Base-by-base conservation (phyloP, 208 protist genomes). In the Histomonas meleagridis region DNA sequence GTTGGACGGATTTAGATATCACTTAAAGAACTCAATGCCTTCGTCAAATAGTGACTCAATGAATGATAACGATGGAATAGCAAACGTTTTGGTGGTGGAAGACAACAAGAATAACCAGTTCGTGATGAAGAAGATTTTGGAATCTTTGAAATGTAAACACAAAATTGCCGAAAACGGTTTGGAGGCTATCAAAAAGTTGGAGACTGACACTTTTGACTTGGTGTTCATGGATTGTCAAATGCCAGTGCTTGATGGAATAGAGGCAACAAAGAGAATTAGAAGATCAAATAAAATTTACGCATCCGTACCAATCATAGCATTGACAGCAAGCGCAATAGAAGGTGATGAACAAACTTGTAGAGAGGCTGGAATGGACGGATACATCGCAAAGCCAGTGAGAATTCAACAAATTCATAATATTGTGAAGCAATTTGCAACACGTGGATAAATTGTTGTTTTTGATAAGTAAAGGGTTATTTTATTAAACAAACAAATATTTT, bases 151-250 rank as follows among this genome's bases (percentile, higher is more conserved):
- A 9, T 72, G 62, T 23, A 32, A 18, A 40, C 48, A 60, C 38
- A 35, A 91, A 35, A 91, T 91, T 49, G 86, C 86, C 10, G 62
- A 91, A 21, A 72, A 91, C 38, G 86, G 86, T 10, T n/a, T 5
- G 5, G 86, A 65, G 48, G 60, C 62, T n/a, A 48, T 91, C 18
- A 48, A 32, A 49, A 40, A 49, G 14, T 35, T 78, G 4, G 62
- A 91, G 4, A 65, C 32, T n/a, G 62, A 35, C 7, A 32, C 43
- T 21, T 91, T 91, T 28, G 86, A 91, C 28, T 28, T 91, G 43
- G 48, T 93, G 21, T 91, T 93, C 48, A 93, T 93, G 92, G 81
- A 93, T 49, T 93, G 90, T 62, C 79, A 92, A 35, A 94, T 94
- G 93, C 93, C 93, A 23, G 72, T 92, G 21, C 69, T 94, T 46